Conservation (phyloP, 2,329 filamentous ascomycete genomes). For the Colletotrichum sansevieriae region DNA sequence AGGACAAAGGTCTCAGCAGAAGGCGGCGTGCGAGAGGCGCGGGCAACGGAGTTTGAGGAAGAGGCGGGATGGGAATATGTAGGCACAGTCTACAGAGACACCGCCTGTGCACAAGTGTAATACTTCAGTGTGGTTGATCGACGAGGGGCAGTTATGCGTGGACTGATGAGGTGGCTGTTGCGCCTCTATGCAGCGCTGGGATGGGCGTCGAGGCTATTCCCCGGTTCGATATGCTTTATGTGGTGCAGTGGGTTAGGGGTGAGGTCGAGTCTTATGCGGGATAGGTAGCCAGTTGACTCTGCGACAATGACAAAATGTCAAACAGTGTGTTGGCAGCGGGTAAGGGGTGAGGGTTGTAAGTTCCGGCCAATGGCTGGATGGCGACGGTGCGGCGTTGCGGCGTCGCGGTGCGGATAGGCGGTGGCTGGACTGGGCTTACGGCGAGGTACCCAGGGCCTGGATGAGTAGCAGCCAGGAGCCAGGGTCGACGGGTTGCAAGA, state of each 20-base stretch:
- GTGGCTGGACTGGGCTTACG: conserved; percentile 20
- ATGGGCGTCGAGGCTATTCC: conserved; percentile 20
- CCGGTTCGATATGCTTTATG: conserved; percentile 18
- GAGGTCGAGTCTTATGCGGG: conserved; percentile 27
- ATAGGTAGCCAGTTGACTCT: conserved; percentile 8
- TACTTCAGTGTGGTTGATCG: conserved; percentile 20
- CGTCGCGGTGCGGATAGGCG: not conserved
- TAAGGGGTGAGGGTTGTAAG: conserved; percentile 5
- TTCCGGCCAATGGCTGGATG: conserved; percentile 32
- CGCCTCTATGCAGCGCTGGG: conserved; percentile 26
- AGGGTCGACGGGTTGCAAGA: not conserved
- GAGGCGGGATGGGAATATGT: conserved; percentile 24
- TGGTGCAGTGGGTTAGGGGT: conserved; percentile 33
- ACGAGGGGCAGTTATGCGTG: conserved; percentile 23
- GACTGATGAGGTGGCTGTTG: conserved; percentile 33
- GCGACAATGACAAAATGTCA: conserved; percentile 31
- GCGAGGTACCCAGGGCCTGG: conserved; percentile 21
- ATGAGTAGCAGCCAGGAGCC: not conserved
- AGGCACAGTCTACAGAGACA: conserved; percentile 22
- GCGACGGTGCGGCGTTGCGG: conserved; percentile 22
- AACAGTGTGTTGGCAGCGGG: conserved; percentile 34
- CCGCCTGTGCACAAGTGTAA: not conserved
- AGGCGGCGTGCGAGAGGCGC: not conserved
- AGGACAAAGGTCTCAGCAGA: conserved; percentile 1
- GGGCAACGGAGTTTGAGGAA: not conserved